Base-by-base conservation (phyloP, 129 eudicot species). In the Saposhnikovia divaricata region DNA sequence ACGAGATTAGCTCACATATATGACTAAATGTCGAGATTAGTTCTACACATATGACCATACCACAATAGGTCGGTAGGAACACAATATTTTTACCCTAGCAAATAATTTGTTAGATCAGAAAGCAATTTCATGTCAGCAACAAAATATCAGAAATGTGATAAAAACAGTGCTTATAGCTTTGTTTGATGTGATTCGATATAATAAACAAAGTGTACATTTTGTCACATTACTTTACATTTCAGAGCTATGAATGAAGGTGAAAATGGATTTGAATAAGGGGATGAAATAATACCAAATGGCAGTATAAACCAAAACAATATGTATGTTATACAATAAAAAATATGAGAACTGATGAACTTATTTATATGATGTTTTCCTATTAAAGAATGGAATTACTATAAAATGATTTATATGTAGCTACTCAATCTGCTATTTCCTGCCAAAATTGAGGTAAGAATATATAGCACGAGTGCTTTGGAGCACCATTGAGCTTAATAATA, bases 361-460 rank as follows among this genome's bases (percentile, higher is more conserved):
- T 77, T 77, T 31, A 37, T 57, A 59, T 50, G 31, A 77, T 11
- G 79, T 39, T 77, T 55, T 18, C 18, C 74, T 78, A 59, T 63
- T 63, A 76, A 74, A 47, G 69, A 76, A 76, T 51, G 69, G n/a
- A 48, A 80, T 71, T 70, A 34, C 46, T 16, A 57, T 59, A 7
- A 40, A 13, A 12, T 42, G 59, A 57, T 47, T 77, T 80, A 72
- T 74, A 48, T 25, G 38, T 76, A 74, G 50, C 28, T 46, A 71
- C 72, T 66, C 72, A 80, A 71, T 42, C 74, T 74, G 81, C 65
- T 66, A 47, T 68, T 46, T 66, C 81, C 47, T 73, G 61, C 83
- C 83, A 72, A 73, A 80, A 73, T 74, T 74, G 79, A 53, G 79
- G 73, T 48, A 72, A 72, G 78, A 73, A 38, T 43, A 34, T 37